Conservation (phyloP, 352 stramenopile genomes). For the Pythium inflatum region DNA sequence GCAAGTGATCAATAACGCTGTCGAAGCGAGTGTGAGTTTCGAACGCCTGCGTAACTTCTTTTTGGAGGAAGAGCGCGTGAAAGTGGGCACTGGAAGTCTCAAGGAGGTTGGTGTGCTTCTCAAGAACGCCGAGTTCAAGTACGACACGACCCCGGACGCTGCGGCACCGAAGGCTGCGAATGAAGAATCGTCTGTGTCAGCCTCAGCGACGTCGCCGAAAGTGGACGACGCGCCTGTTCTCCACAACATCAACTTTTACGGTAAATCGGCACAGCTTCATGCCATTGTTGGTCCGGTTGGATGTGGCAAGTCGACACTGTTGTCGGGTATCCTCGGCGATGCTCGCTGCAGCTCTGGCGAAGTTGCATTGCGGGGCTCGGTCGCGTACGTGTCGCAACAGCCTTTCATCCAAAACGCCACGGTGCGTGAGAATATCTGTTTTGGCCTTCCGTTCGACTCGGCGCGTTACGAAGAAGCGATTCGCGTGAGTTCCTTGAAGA, state of each 20-base stretch:
- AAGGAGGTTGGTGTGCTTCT: constrained; percentile 58
- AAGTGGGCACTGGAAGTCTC: constrained; percentile 81
- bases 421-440: constrained; percentile 56
- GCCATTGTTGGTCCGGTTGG: constrained; percentile 74
- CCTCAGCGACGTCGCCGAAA: constrained; percentile 26
- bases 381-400: constrained; percentile 65
- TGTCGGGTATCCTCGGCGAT: constrained; percentile 52
- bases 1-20: constrained; percentile 93
- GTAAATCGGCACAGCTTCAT: constrained; percentile 79
- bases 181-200: constrained; percentile 43
- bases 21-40: constrained; percentile 84
- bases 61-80: constrained; percentile 66
- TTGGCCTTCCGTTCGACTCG: constrained; percentile 45
- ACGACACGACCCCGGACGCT: constrained; percentile 41
- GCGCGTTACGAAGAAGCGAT: constrained; percentile 49
- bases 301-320: constrained; percentile 78
- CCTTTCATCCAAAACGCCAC: constrained; percentile 62
- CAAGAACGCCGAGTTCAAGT: constrained; percentile 67
- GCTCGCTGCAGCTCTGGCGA: constrained; percentile 33
- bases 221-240: constrained; percentile 44
- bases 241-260: constrained; percentile 64
- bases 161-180: constrained; percentile 40
- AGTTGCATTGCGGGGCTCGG: constrained; percentile 39
- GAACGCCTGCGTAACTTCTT: constrained; percentile 73
- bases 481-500: constrained; percentile 70